Conservation (phyloP, 2,329 filamentous ascomycete genomes). For the Tolypocladium album region DNA sequence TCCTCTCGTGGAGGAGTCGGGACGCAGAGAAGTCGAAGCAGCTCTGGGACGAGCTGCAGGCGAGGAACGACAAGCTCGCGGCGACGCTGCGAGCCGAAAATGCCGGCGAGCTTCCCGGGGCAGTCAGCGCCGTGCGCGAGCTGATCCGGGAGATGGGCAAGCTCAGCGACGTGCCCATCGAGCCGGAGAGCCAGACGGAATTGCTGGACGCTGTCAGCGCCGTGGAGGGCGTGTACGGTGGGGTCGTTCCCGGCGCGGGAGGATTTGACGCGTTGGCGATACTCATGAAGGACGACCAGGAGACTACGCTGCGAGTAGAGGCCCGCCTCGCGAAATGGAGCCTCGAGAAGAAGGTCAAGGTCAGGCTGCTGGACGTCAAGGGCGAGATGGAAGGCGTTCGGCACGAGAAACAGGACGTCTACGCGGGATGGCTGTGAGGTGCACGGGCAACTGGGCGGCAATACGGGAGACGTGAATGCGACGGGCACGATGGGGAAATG, state of each 20-base stretch:
- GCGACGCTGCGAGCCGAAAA: constrained; percentile 44
- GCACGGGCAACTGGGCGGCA: neutral
- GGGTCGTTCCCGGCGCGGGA: constrained; percentile 87
- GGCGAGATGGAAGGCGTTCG: constrained; percentile 62
- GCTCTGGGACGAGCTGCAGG: constrained; percentile 69
- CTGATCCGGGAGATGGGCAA: constrained; percentile 68
- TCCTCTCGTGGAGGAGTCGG: constrained; percentile 67
- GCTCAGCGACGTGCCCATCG: constrained; percentile 71
- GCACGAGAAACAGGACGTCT: constrained; percentile 31
- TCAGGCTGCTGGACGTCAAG: constrained; percentile 58
- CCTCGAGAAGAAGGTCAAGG: constrained; percentile 44
- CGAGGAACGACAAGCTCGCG: constrained; percentile 61
- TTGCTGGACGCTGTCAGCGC: constrained; percentile 65
- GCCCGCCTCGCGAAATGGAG: constrained; percentile 58
- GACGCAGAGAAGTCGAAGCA: constrained; percentile 52
- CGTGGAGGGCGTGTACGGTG: constrained; percentile 74
- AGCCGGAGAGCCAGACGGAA: constrained; percentile 75
- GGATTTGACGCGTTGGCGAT: constrained; percentile 86
- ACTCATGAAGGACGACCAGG: constrained; percentile 61
- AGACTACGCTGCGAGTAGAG: constrained; percentile 49
- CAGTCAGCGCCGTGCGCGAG: constrained; percentile 41
- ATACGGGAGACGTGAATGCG: neutral
- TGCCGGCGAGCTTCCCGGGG: constrained; percentile 29
- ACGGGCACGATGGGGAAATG: neutral
- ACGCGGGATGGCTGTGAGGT: constrained; percentile 30